Percentiles rank a stretch among this genome's conserved stretches.
phyloP scores from a whole-genome alignment of 768 basidiomycete genomes.

The Boletus speciosus region DNA sequence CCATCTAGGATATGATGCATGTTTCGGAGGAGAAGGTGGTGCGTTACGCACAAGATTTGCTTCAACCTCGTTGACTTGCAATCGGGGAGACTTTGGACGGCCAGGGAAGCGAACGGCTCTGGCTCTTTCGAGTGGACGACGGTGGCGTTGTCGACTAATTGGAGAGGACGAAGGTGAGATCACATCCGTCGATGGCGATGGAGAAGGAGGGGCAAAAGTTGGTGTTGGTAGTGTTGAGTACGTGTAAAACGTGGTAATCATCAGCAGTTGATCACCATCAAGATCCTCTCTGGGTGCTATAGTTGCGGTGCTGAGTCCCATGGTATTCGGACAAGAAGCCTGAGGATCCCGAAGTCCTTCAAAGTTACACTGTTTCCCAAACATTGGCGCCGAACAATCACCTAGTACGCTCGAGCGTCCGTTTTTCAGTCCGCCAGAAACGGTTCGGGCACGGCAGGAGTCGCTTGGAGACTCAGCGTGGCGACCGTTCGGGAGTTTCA shows the following conservation, averaged over 20 bases:
- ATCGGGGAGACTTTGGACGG: conserved; percentile 24
- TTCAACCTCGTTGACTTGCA: conserved; percentile 18
- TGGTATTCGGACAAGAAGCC: conserved; percentile 9
- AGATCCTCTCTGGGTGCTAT: conserved; percentile 13
- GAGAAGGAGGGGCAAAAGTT: conserved; percentile 28
- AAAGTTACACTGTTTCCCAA: conserved; percentile 1
- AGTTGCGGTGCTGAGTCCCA: conserved; percentile 10
- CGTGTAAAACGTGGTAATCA: conserved; percentile 18
- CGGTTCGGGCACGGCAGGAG: background rate
- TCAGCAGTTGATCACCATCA: conserved; percentile 17
- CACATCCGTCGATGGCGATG: conserved; percentile 27
- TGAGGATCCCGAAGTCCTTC: conserved; percentile 14
- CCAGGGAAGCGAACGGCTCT: conserved; percentile 31
- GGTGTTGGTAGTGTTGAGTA: conserved; percentile 29
- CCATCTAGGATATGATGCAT: conserved; percentile 8
- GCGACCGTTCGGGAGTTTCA: background rate
- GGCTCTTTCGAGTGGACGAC: conserved; percentile 31
- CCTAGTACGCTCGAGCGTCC: background rate
- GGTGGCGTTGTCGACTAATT: conserved; percentile 20
- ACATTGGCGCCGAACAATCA: background rate
- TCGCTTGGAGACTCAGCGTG: conserved; percentile 1
- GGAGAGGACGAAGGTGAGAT: conserved; percentile 21
- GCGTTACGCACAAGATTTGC: background rate
- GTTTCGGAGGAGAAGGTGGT: conserved; percentile 3
- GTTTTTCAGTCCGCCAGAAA: background rate